Conservation (phyloP, 225 moss, liverwort and hornwort species). For the Thuidium tamariscinum region DNA sequence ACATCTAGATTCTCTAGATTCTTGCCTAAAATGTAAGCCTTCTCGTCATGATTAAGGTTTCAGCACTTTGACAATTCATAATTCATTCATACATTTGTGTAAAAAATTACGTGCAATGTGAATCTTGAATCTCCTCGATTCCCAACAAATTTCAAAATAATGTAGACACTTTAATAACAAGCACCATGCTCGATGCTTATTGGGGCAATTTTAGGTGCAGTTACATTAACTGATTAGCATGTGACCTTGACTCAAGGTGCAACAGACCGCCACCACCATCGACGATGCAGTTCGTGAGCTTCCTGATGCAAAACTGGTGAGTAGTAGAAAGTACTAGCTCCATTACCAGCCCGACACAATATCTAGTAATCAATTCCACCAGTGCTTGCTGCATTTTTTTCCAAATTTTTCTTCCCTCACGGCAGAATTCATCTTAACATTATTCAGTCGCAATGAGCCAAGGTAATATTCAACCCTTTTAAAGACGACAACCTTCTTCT, state of each 20-base stretch:
- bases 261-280: constrained; percentile 58
- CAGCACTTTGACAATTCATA: no score
- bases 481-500: not conserved
- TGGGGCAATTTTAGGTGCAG: no score
- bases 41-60: not conserved
- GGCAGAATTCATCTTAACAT: not conserved
- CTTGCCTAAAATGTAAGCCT: no score
- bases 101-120: no score
- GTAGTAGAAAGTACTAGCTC: not conserved
- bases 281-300: constrained; percentile 69
- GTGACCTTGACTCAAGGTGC: constrained; percentile 29
- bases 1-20: not conserved
- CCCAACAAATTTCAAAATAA: no score
- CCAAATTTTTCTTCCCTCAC: not conserved
- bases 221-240: not conserved
- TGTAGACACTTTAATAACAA: no score
- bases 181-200: no score
- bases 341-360: no score
- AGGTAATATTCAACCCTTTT: not conserved
- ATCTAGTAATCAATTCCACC: not conserved
- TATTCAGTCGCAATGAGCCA: not conserved
- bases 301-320: constrained; percentile 74
- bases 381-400: not conserved
- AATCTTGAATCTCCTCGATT: not conserved
- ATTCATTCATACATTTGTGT: no score